A percentile compares a stretch with the other conserved stretches of the same genome.
Evolutionary conservation across 768 basidiomycete species (phyloP).

Genomic region (Boletales sp.): DNA sequence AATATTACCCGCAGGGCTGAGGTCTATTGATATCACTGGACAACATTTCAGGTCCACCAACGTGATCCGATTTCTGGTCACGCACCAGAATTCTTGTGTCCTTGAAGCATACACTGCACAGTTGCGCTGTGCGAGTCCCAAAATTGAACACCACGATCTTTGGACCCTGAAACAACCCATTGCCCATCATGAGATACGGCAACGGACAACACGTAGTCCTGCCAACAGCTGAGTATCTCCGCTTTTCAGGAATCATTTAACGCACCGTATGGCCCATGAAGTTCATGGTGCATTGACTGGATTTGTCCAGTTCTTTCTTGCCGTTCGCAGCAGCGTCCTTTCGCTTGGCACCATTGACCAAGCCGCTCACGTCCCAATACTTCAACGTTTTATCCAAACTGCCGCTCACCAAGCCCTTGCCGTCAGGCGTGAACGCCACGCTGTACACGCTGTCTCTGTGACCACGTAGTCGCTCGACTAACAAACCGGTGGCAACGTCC

Average conservation of each 20-base stretch:
- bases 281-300: constrained; percentile 69
- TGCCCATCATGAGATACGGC: constrained; percentile 89
- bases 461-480: constrained; percentile 73
- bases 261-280: constrained; percentile 84
- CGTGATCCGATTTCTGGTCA: constrained; percentile 3
- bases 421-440: constrained; percentile 91
- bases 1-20: constrained; percentile 56
- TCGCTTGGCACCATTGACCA: constrained; percentile 31
- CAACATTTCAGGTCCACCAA: constrained; percentile 7
- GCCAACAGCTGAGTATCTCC: constrained; percentile 2
- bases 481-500: constrained; percentile 62
- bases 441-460: constrained; percentile 86
- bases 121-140: constrained; percentile 78
- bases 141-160: constrained; percentile 95
- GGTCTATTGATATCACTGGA: constrained; percentile 68
- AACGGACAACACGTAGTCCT: constrained; percentile 73
- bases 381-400: constrained; percentile 88
- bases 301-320: constrained; percentile 49
- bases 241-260: constrained; percentile 6
- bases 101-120: constrained; percentile 92
- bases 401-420: constrained; percentile 83
- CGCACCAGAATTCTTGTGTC: constrained; percentile 62
- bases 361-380: constrained; percentile 68
- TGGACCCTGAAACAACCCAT: constrained; percentile 93
- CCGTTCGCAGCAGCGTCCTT: constrained; percentile 38